Conservation (phyloP, 352 stramenopile genomes). For the Globisporangium yorkense region DNA sequence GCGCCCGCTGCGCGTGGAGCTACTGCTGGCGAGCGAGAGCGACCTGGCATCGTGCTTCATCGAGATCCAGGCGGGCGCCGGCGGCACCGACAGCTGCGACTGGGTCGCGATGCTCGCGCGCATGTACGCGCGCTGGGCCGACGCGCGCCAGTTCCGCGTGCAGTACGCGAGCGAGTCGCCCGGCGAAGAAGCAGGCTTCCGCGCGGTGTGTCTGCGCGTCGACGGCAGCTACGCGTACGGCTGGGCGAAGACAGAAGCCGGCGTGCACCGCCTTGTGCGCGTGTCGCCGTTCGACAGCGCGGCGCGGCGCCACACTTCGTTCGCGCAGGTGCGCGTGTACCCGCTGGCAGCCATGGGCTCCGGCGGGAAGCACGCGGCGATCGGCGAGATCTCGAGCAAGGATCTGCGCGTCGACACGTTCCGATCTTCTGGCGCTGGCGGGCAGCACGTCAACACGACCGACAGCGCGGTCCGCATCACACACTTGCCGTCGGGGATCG, state of each 20-base stretch:
- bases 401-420: constrained; percentile 95
- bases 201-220: constrained; percentile 48
- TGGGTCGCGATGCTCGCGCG: constrained; percentile 94
- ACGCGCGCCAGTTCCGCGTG: constrained; percentile 37
- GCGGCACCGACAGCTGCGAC: constrained; percentile 95
- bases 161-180: constrained; percentile 89
- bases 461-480: constrained; percentile 95
- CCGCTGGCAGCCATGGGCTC: constrained; percentile 34
- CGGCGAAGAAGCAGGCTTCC: constrained; percentile 68
- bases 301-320: constrained; percentile 92
- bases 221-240: constrained; percentile 87
- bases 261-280: constrained; percentile 93
- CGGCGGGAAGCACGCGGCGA: constrained; percentile 15
- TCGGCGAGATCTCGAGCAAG: constrained; percentile 56
- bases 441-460: constrained; percentile 97
- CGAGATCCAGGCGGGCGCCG: constrained; percentile 75
- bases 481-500: constrained; percentile 92
- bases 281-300: constrained; percentile 95
- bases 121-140: constrained; percentile 91
- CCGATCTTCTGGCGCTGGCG: constrained; percentile 88
- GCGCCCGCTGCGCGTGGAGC: constrained; percentile 51
- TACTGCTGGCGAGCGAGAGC: constrained; percentile 51
- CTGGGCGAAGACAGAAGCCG: constrained; percentile 92
- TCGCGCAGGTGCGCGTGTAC: constrained; percentile 86
- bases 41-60: constrained; percentile 66